phyloP scores from a whole-genome alignment of 2,329 filamentous ascomycete genomes.

The Cordyceps militaris region DNA sequence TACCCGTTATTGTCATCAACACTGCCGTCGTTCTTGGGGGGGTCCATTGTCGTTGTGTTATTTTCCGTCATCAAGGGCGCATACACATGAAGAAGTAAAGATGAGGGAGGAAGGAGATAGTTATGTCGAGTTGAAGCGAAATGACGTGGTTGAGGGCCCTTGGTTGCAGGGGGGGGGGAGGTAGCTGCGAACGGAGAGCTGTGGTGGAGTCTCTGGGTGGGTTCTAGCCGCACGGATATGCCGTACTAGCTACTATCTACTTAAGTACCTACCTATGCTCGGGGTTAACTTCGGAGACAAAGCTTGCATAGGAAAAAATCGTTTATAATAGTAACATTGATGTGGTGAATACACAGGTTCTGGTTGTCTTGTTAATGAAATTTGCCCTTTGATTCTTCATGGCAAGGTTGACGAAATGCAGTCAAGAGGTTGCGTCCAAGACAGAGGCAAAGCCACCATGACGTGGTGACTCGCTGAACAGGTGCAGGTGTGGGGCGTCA shows the following conservation, averaged over 20 bases:
- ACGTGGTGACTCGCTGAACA: neutral
- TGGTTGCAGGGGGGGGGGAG: neutral
- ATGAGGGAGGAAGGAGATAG: neutral
- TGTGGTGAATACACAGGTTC: too few relatives aligned
- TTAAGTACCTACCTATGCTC: too few relatives aligned
- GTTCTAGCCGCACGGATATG: neutral
- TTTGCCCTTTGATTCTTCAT: too few relatives aligned
- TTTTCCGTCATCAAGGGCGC: neutral
- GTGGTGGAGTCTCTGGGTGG: slow-evolving; percentile 8
- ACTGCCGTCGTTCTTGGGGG: slow-evolving; percentile 8
- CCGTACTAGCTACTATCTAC: too few relatives aligned
- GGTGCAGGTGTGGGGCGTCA: too few relatives aligned
- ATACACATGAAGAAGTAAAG: neutral
- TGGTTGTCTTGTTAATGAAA: too few relatives aligned
- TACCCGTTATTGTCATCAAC: slow-evolving; percentile 12
- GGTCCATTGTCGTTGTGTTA: neutral
- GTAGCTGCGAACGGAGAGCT: neutral
- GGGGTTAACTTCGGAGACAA: too few relatives aligned
- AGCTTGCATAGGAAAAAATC: too few relatives aligned
- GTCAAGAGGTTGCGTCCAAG: neutral
- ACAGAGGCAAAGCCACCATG: neutral
- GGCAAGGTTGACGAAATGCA: too few relatives aligned
- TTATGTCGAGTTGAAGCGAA: neutral
- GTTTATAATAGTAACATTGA: too few relatives aligned
- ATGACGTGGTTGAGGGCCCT: slow-evolving; percentile 9